phyloP scores from a whole-genome alignment of 1,139 yeast species.

The Scheffersomyces parashehatae region DNA sequence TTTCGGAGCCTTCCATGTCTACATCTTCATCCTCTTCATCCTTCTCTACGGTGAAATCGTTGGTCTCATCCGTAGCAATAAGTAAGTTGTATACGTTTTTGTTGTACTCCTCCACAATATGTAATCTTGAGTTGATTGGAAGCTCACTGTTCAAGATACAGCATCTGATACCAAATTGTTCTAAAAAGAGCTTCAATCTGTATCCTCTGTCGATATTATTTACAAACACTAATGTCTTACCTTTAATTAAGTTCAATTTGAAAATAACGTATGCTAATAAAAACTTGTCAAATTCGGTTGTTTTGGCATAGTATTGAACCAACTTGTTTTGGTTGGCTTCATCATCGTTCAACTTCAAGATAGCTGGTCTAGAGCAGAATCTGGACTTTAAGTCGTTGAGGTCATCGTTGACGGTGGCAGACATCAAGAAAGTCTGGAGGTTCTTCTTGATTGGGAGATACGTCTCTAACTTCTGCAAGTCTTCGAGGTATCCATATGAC shows the following conservation, averaged over 20 bases:
- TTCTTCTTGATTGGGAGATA: slow-evolving; percentile 70
- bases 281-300: slow-evolving; percentile 90
- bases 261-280: slow-evolving; percentile 86
- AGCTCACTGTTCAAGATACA: slow-evolving; percentile 91
- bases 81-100: slow-evolving; percentile 82
- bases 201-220: slow-evolving; percentile 95
- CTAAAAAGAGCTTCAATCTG: slow-evolving; percentile 83
- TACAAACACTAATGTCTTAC: slow-evolving; percentile 88
- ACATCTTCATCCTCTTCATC: slow-evolving; percentile 51
- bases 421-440: slow-evolving; percentile 90
- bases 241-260: slow-evolving; percentile 84
- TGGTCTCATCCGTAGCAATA: slow-evolving; percentile 93
- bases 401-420: slow-evolving; percentile 92
- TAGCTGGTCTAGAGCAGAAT: slow-evolving; percentile 86
- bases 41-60: slow-evolving; percentile 49
- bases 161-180: slow-evolving; percentile 89
- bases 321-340: slow-evolving; percentile 63
- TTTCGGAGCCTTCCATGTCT: slow-evolving; percentile 27
- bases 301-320: slow-evolving; percentile 82
- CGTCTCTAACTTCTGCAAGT: slow-evolving; percentile 63
- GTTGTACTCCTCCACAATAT: slow-evolving; percentile 93
- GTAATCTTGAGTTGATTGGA: slow-evolving; percentile 90
- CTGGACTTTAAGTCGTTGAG: slow-evolving; percentile 70
- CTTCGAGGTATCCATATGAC: slow-evolving; percentile 90
- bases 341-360: slow-evolving; percentile 68